Conservation (phyloP, 495 filamentous ascomycete genomes). For the Poronia punctata region DNA sequence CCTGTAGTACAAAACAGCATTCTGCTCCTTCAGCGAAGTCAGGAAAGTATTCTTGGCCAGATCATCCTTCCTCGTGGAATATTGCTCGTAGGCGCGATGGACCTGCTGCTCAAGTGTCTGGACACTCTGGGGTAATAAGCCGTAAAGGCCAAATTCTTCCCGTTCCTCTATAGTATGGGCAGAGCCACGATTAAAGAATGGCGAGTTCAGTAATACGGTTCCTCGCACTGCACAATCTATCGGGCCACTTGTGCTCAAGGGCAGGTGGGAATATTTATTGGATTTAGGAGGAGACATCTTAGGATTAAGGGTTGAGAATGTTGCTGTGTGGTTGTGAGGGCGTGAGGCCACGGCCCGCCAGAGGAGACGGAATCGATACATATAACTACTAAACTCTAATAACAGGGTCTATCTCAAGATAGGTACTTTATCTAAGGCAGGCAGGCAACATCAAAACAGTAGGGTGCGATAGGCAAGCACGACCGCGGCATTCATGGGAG, state of each 20-base stretch:
- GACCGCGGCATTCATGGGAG: no score
- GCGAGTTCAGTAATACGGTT: slow-evolving; percentile 54
- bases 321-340: slow-evolving; percentile 2
- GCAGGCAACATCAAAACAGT: no score
- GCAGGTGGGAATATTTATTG: slow-evolving; percentile 52
- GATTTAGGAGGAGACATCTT: slow-evolving; percentile 24
- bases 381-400: no score
- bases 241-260: slow-evolving; percentile 56
- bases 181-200: slow-evolving; percentile 79
- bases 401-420: no score
- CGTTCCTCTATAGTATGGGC: slow-evolving; percentile 67
- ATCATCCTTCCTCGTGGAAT: slow-evolving; percentile 58
- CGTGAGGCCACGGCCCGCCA: slow-evolving; percentile 13
- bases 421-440: no score
- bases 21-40: slow-evolving; percentile 81
- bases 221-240: slow-evolving; percentile 56
- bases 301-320: slow-evolving; percentile 10
- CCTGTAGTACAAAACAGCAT: slow-evolving; percentile 68
- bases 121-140: slow-evolving; percentile 62
- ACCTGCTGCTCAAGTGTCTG: slow-evolving; percentile 79
- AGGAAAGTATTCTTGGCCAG: slow-evolving; percentile 82
- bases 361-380: slow-evolving; percentile 14
- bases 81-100: slow-evolving; percentile 74
- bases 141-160: slow-evolving; percentile 58
- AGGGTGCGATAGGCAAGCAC: no score